Evolutionary conservation across 805 yeast genomes (phyloP).

Genomic region (Zygotorulaspora sp.): DNA sequence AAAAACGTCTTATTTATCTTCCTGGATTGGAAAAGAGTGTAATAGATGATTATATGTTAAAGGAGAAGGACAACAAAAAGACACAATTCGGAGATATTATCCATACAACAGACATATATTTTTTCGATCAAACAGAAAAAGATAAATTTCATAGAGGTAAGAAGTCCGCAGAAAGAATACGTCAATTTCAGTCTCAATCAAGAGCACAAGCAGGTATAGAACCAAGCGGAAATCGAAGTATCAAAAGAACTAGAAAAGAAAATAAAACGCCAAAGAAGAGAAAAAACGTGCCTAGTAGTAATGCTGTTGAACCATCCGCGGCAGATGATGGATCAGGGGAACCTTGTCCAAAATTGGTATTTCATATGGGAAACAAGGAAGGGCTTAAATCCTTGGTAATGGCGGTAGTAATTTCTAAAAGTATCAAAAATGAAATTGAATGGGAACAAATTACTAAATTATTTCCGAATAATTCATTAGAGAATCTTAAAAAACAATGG

Average conservation of each 20-base stretch:
- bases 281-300: not conserved
- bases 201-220: constrained; percentile 3
- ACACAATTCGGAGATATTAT: constrained; percentile 24
- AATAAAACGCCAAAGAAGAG: not conserved
- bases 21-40: constrained; percentile 21
- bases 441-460: constrained; percentile 57
- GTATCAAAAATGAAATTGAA: constrained; percentile 56
- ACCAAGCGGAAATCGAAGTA: not conserved
- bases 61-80: constrained; percentile 30
- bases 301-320: not conserved
- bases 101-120: constrained; percentile 32
- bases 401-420: constrained; percentile 62
- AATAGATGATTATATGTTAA: constrained; percentile 18
- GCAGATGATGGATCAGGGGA: too few relatives aligned
- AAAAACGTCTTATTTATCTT: constrained; percentile 23
- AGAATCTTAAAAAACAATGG: constrained; percentile 62
- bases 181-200: constrained; percentile 23
- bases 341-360: constrained; percentile 6
- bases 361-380: constrained; percentile 34
- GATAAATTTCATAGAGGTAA: constrained; percentile 29
- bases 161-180: constrained; percentile 33
- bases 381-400: constrained; percentile 57
- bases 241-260: constrained; percentile 1
- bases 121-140: constrained; percentile 32
- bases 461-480: constrained; percentile 41